Evolutionary conservation across 2,329 filamentous ascomycete species (phyloP).

Genomic region (Kalmusia sp.): DNA sequence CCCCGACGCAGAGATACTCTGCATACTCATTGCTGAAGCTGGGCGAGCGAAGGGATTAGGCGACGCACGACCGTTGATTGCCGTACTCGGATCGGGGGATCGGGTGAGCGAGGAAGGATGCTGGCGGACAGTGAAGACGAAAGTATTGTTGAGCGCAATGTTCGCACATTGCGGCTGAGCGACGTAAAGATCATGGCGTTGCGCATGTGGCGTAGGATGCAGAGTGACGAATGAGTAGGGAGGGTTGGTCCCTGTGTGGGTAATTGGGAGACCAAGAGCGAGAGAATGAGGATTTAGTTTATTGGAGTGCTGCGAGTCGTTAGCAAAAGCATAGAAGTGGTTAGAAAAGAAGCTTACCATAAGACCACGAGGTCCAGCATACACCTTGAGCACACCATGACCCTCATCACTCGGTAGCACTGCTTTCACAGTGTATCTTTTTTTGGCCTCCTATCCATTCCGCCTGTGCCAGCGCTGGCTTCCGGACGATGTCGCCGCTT

Average conservation of each 20-base stretch:
- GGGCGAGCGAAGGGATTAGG: slow-evolving; percentile 63
- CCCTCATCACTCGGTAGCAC: slow-evolving; percentile 91
- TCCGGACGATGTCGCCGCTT: slow-evolving; percentile 83
- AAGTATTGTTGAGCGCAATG: slow-evolving; percentile 93
- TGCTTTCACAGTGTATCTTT: slow-evolving; percentile 93
- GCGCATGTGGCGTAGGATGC: slow-evolving; percentile 96
- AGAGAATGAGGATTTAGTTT: slow-evolving; percentile 94
- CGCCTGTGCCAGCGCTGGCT: slow-evolving; percentile 86
- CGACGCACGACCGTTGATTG: slow-evolving; percentile 54
- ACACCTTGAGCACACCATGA: slow-evolving; percentile 85
- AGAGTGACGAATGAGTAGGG: slow-evolving; percentile 91
- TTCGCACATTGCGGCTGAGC: slow-evolving; percentile 92
- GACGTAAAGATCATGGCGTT: slow-evolving; percentile 95
- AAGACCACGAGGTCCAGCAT: slow-evolving; percentile 90
- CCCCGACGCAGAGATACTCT: slow-evolving; percentile 60
- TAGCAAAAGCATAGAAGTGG: slow-evolving; percentile 12
- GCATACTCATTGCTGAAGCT: slow-evolving; percentile 66
- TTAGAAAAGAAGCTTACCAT: slow-evolving; percentile 63
- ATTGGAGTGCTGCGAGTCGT: slow-evolving; percentile 73
- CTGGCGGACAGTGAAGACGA: slow-evolving; percentile 94
- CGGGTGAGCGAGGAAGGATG: slow-evolving; percentile 71
- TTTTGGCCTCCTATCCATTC: slow-evolving; percentile 88
- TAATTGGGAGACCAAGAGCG: slow-evolving; percentile 86
- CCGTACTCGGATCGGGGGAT: slow-evolving; percentile 42
- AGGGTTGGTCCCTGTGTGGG: slow-evolving; percentile 91